Evolutionary conservation across 371 early-diverging fungal genomes (phyloP).

Genomic region (Haplosporangium sp.): DNA sequence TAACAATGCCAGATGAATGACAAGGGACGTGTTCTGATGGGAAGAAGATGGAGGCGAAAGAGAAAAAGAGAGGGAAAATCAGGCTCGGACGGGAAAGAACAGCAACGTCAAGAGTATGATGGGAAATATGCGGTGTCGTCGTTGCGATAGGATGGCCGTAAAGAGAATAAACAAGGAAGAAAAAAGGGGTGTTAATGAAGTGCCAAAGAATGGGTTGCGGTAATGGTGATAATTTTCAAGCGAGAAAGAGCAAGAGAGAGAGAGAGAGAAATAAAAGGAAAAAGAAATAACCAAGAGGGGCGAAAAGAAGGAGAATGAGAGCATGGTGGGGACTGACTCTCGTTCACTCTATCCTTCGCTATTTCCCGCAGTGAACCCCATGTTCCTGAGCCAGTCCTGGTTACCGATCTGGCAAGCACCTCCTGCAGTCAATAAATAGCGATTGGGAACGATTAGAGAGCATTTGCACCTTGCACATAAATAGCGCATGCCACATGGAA

Average conservation of each 20-base stretch:
- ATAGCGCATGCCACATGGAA: too few relatives aligned
- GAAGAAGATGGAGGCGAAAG: background rate
- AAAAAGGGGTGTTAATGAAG: background rate
- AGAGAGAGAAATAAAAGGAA: background rate
- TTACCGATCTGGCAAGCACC: too few relatives aligned
- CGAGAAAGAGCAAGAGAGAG: background rate
- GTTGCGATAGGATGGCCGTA: background rate
- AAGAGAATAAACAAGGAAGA: background rate
- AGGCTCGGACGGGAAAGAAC: too few relatives aligned
- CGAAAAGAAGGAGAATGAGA: background rate
- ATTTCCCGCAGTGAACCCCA: too few relatives aligned
- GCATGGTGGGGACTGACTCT: background rate
- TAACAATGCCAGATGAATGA: background rate
- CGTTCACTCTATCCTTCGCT: too few relatives aligned
- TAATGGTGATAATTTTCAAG: too few relatives aligned
- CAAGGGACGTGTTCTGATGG: background rate
- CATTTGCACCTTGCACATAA: too few relatives aligned
- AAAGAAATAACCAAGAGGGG: conserved; percentile 6
- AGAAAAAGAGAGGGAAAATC: background rate
- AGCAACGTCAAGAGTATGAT: too few relatives aligned
- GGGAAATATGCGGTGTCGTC: background rate
- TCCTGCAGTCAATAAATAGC: too few relatives aligned
- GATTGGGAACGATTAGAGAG: too few relatives aligned
- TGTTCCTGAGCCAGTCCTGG: too few relatives aligned
- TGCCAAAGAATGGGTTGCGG: too few relatives aligned